Conservation (phyloP, 2,329 filamentous ascomycete species). For the Leptographium radiaticola region DNA sequence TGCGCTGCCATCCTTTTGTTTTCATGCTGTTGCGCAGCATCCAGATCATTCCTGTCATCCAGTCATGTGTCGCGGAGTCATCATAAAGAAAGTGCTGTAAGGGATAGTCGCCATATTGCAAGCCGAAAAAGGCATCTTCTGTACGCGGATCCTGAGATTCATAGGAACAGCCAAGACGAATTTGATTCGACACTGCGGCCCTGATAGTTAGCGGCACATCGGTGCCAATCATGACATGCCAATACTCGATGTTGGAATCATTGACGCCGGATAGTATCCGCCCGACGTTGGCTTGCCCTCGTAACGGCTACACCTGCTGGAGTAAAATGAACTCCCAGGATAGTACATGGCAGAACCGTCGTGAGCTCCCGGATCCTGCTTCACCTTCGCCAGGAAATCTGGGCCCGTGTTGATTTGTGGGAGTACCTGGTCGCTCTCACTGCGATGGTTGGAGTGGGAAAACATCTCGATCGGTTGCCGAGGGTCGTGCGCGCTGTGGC, state of each 20-base stretch:
- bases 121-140: not conserved
- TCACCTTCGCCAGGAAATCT: slow-evolving; percentile 27
- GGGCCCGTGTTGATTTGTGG: slow-evolving; percentile 16
- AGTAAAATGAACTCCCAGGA: slow-evolving; percentile 24
- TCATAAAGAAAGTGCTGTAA: not conserved
- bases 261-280: slow-evolving; percentile 39
- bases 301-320: slow-evolving; percentile 33
- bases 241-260: slow-evolving; percentile 31
- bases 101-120: not conserved
- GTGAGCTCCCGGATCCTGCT: slow-evolving; percentile 25
- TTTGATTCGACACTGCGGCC: not conserved
- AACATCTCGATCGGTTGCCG: slow-evolving; percentile 37
- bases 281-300: slow-evolving; percentile 38
- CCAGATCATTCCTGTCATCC: not conserved
- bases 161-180: not conserved
- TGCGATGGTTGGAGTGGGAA: slow-evolving; percentile 19
- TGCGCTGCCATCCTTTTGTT: not conserved
- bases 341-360: slow-evolving; percentile 30
- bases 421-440: slow-evolving; percentile 19
- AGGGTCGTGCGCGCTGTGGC: slow-evolving; percentile 31
- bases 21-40: not conserved
- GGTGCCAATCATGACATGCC: slow-evolving; percentile 22
- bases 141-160: no score
- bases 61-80: not conserved
- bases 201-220: not conserved